Evolutionary conservation across 768 basidiomycete genomes (phyloP), one percentile per base, ranked within the genome.

Genomic region (Crepidotus variabilis): DNA sequence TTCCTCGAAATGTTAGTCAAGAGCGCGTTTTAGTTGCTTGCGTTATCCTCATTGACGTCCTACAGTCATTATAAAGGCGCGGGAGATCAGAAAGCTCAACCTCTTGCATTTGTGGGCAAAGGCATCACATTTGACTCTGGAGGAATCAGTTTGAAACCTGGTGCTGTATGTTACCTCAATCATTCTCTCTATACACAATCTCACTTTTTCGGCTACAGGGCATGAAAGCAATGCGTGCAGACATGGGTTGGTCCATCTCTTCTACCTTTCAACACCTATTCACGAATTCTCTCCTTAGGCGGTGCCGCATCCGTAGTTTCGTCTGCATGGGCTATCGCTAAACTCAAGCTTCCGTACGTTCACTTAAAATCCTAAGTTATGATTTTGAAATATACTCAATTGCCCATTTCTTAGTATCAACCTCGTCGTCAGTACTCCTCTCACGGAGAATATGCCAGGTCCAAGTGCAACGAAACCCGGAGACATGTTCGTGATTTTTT

Each of bases 121-220:
- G 92, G 92, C 58, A 86, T 94, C 66, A 93, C 92, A 14, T 95
- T 94, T 60, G 92, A 95, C 69, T 84, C 85, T 2, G 92, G 92
- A 77, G 91, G 91, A 61, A 93, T 93, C 69, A 88, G 87, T 57
- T 72, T 95, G 69, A 94, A 94, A 71, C 84, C 89, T n/a, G 66
- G 78, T 33, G 78, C 78, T 33, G 90, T 86, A 58, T 63, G 82
- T 76, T 6, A 7, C 5, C 45, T 47, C 52, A 51, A 45, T 11
- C n/a, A 21, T 50, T 39, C 20, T 47, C 10, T 20, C 48, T 49
- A 47, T 55, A 21, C 2, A 6, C 16, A 2, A 0, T 2, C 4
- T 24, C 18, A 54, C 16, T 54, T 49, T 39, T 18, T 55, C 9
- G 11, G n/a, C 46, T 50, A 2, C 51, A 90, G 87, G 81, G 75